Percentiles rank a stretch among this genome's conserved stretches.
Conservation (phyloP, 495 filamentous ascomycete species). For the Talaromyces trachyspermus region DNA sequence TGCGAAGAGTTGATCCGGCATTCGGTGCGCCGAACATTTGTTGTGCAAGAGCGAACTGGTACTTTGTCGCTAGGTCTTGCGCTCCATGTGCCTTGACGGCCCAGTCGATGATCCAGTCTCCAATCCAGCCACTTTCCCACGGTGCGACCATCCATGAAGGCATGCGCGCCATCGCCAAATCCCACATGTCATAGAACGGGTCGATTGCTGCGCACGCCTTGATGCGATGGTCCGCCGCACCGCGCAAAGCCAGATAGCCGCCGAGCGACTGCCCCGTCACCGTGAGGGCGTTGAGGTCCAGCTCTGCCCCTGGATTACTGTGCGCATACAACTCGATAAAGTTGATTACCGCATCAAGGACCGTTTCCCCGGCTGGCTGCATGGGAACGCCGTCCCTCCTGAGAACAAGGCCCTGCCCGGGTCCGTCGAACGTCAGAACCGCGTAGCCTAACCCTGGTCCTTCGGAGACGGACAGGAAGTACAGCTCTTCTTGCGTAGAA, state of each 20-base stretch:
- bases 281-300: slow-evolving; percentile 36
- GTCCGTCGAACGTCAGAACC: slow-evolving; percentile 40
- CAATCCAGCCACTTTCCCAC: slow-evolving; percentile 24
- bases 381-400: slow-evolving; percentile 20
- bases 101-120: slow-evolving; percentile 18
- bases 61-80: slow-evolving; percentile 16
- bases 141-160: slow-evolving; percentile 18
- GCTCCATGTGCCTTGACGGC: neutral
- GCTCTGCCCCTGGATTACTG: slow-evolving; percentile 20
- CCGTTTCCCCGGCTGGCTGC: slow-evolving; percentile 28
- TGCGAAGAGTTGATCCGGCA: neutral
- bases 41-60: slow-evolving; percentile 14
- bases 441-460: slow-evolving; percentile 37
- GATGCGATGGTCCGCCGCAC: slow-evolving; percentile 33
- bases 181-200: slow-evolving; percentile 30
- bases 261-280: slow-evolving; percentile 35
- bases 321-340: slow-evolving; percentile 10
- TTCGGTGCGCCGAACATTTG: slow-evolving; percentile 2
- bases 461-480: slow-evolving; percentile 17
- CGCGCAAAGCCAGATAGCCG: slow-evolving; percentile 35
- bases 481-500: slow-evolving; percentile 41
- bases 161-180: slow-evolving; percentile 21
- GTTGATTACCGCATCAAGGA: slow-evolving; percentile 25
- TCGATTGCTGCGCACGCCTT: slow-evolving; percentile 39
- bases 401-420: slow-evolving; percentile 40